phyloP scores from a whole-genome alignment of 1,139 yeast species.

The Ogataea hybrid region DNA sequence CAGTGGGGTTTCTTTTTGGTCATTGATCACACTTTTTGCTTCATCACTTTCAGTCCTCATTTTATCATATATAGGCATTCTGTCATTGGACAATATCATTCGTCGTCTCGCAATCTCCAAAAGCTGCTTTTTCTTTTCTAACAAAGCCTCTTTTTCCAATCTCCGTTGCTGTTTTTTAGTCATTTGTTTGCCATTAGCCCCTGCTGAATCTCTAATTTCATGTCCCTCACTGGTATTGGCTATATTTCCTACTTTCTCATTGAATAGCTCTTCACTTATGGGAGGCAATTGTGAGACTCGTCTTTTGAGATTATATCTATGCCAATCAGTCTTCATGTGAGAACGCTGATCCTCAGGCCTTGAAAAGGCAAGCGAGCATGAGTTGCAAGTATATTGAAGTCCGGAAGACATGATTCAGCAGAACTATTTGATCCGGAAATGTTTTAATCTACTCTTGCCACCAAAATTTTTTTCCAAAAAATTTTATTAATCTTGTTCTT shows the following conservation, averaged over 20 bases:
- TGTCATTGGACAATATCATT: slow-evolving; percentile 34
- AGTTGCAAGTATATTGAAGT: slow-evolving; percentile 64
- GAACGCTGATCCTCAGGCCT: slow-evolving; percentile 76
- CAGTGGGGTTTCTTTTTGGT: no score
- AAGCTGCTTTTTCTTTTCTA: slow-evolving; percentile 60
- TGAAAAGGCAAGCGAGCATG: slow-evolving; percentile 78
- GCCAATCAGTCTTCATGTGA: slow-evolving; percentile 92
- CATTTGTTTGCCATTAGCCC: slow-evolving; percentile 29
- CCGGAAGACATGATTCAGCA: no score
- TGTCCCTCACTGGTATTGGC: slow-evolving; percentile 26
- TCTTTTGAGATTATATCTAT: slow-evolving; percentile 60
- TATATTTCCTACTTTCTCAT: slow-evolving; percentile 43
- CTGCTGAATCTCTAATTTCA: slow-evolving; percentile 14
- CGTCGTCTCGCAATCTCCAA: slow-evolving; percentile 60
- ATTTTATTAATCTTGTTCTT: neutral
- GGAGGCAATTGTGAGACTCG: slow-evolving; percentile 59
- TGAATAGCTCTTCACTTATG: slow-evolving; percentile 48
- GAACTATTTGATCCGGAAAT: neutral
- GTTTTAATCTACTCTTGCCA: no score
- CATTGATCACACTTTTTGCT: neutral
- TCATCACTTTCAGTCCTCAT: slow-evolving; percentile 14
- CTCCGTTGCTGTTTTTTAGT: slow-evolving; percentile 66
- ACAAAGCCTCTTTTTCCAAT: slow-evolving; percentile 60
- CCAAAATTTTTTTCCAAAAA: neutral
- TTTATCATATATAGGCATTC: no score